phyloP scores from a whole-genome alignment of 2,329 filamentous ascomycete genomes.

The Curvularia sp. region DNA sequence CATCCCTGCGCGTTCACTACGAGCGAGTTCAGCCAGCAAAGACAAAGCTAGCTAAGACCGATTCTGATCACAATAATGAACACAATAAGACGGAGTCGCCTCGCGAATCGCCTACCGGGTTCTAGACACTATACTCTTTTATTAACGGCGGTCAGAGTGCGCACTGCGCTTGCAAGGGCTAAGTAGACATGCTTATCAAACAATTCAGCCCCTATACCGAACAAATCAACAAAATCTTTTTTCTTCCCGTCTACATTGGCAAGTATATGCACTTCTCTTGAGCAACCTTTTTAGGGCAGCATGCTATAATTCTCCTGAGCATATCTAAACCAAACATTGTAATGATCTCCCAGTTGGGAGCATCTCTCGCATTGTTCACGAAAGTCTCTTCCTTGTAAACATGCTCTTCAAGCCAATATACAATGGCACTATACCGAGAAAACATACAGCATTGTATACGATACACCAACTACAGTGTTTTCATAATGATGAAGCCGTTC shows the following conservation, averaged over 20 bases:
- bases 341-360: neutral
- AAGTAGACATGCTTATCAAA: neutral
- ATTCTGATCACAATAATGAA: neutral
- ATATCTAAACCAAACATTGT: neutral
- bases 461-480: neutral
- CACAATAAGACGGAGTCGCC: neutral
- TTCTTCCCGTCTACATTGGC: neutral
- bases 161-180: neutral
- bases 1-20: neutral
- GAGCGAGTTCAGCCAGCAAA: neutral
- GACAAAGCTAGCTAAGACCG: neutral
- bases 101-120: neutral
- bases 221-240: neutral
- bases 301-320: neutral
- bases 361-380: neutral
- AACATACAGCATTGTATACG: neutral
- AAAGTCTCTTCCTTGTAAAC: neutral
- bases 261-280: neutral
- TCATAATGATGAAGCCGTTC: neutral
- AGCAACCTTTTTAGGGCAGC: neutral
- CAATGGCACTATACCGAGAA: neutral
- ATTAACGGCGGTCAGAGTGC: neutral
- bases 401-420: neutral
- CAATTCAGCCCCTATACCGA: neutral
- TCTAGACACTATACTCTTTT: neutral